Percentiles rank a stretch among this genome's conserved stretches.
phyloP scores from a whole-genome alignment of 1,284 basidiomycete species.

The Irpex sp. region DNA sequence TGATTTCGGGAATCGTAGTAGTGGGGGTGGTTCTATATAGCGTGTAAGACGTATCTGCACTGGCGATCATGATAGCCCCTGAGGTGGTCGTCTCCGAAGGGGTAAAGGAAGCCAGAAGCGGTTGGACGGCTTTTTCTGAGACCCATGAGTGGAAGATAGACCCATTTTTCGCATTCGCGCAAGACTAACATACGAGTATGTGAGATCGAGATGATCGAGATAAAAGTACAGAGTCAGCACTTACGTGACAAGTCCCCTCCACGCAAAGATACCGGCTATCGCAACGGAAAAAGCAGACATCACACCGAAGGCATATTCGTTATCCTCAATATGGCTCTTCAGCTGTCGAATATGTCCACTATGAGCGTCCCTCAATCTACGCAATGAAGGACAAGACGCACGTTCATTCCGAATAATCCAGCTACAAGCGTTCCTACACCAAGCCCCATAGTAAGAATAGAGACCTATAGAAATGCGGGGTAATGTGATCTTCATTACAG shows the following conservation, averaged over 20 bases:
- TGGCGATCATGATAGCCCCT: constrained; percentile 1
- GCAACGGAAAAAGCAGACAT: constrained; percentile 56
- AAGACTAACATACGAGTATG: constrained; percentile 28
- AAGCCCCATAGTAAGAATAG: constrained; percentile 92
- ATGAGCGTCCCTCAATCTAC: constrained; percentile 12
- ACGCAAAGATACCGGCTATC: constrained; percentile 54
- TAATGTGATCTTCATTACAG: not conserved
- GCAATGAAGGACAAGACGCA: constrained; percentile 36
- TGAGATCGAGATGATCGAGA: not conserved
- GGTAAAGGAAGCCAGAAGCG: constrained; percentile 18
- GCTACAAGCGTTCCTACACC: constrained; percentile 91
- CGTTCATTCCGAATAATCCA: constrained; percentile 95
- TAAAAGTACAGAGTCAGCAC: not conserved
- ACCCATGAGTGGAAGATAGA: constrained; percentile 18
- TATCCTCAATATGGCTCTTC: constrained; percentile 64
- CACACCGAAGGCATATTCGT: constrained; percentile 62
- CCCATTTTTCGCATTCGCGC: constrained; percentile 39
- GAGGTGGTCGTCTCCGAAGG: constrained; percentile 16
- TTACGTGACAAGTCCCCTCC: constrained; percentile 60
- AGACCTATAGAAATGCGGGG: constrained; percentile 43
- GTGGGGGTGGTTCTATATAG: not conserved
- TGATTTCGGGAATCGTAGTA: not conserved
- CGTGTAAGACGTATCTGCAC: not conserved
- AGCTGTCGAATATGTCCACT: constrained; percentile 40
- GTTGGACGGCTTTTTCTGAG: constrained; percentile 15